Percentiles rank a stretch among this genome's conserved stretches.
Conservation (phyloP, 345 rosid species). For the Dipteronia sinensis region DNA sequence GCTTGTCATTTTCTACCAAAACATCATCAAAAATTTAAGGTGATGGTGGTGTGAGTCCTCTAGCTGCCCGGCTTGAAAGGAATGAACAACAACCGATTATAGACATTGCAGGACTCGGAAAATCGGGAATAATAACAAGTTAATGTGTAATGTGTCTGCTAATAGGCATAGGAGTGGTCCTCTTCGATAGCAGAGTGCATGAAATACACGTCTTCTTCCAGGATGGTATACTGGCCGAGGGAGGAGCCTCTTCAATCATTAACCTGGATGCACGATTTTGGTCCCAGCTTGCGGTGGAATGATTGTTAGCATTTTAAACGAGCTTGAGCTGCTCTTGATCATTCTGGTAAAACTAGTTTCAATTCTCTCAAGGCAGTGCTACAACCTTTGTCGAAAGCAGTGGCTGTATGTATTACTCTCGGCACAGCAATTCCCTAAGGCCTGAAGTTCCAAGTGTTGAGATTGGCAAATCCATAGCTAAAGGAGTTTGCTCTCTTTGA, state of each 20-base stretch:
- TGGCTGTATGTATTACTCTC: constrained; percentile 83
- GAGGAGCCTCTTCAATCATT: constrained; percentile 57
- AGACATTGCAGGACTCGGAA: constrained; percentile 15
- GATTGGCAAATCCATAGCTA: constrained; percentile 83
- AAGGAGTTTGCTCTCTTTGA: constrained; percentile 50
- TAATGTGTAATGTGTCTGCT: constrained; percentile 76
- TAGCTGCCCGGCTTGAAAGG: constrained; percentile 18
- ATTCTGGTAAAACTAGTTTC: too few relatives aligned
- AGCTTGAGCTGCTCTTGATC: constrained; percentile 22
- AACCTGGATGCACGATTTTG: constrained; percentile 50
- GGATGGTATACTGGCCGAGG: constrained; percentile 93
- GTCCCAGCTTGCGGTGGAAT: constrained; percentile 47
- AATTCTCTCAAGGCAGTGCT: too few relatives aligned
- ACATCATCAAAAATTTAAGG: neutral
- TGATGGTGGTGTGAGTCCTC: neutral
- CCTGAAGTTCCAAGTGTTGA: constrained; percentile 98
- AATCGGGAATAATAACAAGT: constrained; percentile 39
- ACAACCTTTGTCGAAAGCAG: constrained; percentile 47
- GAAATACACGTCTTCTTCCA: constrained; percentile 77
- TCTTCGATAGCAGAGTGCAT: constrained; percentile 73
- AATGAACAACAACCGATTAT: constrained; percentile 4
- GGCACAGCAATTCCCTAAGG: constrained; percentile 92
- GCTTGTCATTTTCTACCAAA: neutral
- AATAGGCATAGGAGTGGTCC: constrained; percentile 75
- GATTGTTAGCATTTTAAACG: constrained; percentile 20